phyloP scores from a whole-genome alignment of 1,139 yeast genomes.

The Lodderomyces beijingensis region DNA sequence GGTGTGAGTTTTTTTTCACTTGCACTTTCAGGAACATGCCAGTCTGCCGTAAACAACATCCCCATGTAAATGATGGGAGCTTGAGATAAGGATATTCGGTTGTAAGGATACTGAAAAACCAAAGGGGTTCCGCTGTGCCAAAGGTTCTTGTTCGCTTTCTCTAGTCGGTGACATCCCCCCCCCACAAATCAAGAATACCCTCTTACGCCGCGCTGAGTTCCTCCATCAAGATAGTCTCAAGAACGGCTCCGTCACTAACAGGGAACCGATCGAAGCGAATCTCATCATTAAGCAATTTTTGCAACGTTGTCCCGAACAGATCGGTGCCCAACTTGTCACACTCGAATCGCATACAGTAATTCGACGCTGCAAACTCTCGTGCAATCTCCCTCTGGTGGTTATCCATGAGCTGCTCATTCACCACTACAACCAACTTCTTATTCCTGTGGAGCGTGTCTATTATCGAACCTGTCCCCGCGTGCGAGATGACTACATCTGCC shows the following conservation, averaged over 20 bases:
- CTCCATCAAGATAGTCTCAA: slow-evolving; percentile 10
- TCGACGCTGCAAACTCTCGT: slow-evolving; percentile 36
- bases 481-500: slow-evolving; percentile 67
- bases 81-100: no score
- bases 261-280: slow-evolving; percentile 6
- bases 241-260: slow-evolving; percentile 7
- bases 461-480: slow-evolving; percentile 94
- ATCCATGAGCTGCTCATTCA: slow-evolving; percentile 69
- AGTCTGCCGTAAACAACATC: no score
- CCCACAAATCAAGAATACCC: no score
- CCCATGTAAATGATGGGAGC: no score
- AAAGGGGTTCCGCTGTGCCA: no score
- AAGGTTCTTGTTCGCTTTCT: not conserved
- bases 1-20: no score
- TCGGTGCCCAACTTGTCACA: slow-evolving; percentile 19
- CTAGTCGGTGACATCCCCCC: not conserved
- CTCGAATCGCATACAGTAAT: slow-evolving; percentile 13
- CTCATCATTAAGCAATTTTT: slow-evolving; percentile 3
- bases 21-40: no score
- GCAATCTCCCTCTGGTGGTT: slow-evolving; percentile 88
- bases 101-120: no score
- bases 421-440: slow-evolving; percentile 63
- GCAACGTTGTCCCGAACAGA: slow-evolving; percentile 6
- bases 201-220: no score
- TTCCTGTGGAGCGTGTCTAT: slow-evolving; percentile 62